A percentile compares a stretch with the other conserved stretches of the same genome.
Conservation (phyloP, 306 rosid species). For the Albizia julibrissin region DNA sequence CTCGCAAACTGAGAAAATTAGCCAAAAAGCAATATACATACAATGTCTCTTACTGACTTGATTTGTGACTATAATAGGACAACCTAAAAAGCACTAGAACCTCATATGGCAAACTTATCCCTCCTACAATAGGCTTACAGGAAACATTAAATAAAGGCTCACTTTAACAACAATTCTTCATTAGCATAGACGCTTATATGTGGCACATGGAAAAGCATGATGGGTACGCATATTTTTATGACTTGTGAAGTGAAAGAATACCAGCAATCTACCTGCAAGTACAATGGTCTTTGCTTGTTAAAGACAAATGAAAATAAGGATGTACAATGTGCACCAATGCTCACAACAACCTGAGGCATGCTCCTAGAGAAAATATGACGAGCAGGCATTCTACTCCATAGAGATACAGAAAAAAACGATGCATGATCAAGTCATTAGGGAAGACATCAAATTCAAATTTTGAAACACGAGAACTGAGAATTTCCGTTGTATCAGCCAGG, state of each 20-base stretch:
- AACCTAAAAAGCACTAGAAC: slow-evolving; percentile 5
- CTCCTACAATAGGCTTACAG: slow-evolving; percentile 13
- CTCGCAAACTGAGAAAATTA: slow-evolving; percentile 14
- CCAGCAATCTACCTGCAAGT: slow-evolving; percentile 16
- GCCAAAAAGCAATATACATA: slow-evolving; percentile 14
- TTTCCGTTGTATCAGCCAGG: slow-evolving; percentile 5
- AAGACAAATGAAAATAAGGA: slow-evolving; percentile 13
- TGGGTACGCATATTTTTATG: slow-evolving; percentile 14
- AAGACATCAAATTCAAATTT: slow-evolving; percentile 12
- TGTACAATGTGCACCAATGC: slow-evolving; percentile 20
- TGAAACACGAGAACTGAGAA: not conserved
- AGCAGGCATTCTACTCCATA: not conserved
- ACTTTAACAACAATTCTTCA: slow-evolving; percentile 13
- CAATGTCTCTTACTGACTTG: slow-evolving; percentile 1
- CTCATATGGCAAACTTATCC: slow-evolving; percentile 13
- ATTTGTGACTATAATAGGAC: not conserved
- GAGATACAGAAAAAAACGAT: not conserved
- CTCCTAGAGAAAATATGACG: not conserved
- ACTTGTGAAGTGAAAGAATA: not conserved
- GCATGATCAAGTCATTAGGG: not conserved
- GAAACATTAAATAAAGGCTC: slow-evolving; percentile 4
- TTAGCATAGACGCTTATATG: slow-evolving; percentile 10
- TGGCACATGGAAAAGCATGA: slow-evolving; percentile 1
- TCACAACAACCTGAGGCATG: not conserved
- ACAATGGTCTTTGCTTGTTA: not conserved